Conservation (phyloP, 371 early-diverging fungal genomes). For the Mortierella sp. region DNA sequence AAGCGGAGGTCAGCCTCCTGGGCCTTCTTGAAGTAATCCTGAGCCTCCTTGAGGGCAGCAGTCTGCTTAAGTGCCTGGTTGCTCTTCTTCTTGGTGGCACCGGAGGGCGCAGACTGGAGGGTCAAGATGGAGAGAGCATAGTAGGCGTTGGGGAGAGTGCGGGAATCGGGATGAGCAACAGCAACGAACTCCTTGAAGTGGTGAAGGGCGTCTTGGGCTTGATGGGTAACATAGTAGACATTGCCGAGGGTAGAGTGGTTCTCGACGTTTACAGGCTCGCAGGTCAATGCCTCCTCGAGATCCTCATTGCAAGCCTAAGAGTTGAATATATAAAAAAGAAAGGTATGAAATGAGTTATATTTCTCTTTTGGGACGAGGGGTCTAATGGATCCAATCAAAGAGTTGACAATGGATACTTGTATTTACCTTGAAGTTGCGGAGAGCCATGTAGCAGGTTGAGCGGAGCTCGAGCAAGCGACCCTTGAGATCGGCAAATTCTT, state of each 20-base stretch:
- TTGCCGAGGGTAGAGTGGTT: conserved; percentile 72
- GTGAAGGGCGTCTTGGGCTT: conserved; percentile 66
- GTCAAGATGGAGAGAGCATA: conserved; percentile 69
- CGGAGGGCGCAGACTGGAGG: conserved; percentile 50
- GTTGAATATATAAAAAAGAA: not conserved
- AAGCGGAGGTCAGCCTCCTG: conserved; percentile 69
- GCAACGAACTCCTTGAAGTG: conserved; percentile 68
- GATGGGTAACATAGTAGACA: conserved; percentile 66
- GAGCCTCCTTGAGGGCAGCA: conserved; percentile 59
- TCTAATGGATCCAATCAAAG: too few relatives aligned
- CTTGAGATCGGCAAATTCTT: conserved; percentile 66
- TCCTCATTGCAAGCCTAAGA: conserved; percentile 67
- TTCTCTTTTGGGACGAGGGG: too few relatives aligned
- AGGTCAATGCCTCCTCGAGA: conserved; percentile 65
- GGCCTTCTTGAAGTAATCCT: conserved; percentile 65
- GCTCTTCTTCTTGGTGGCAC: conserved; percentile 61
- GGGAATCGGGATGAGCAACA: conserved; percentile 69
- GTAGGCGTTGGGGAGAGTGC: conserved; percentile 67
- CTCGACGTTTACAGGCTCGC: conserved; percentile 65
- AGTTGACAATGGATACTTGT: not conserved
- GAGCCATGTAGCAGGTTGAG: conserved; percentile 71
- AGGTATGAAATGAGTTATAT: not conserved
- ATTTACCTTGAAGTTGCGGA: conserved; percentile 63
- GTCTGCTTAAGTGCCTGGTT: conserved; percentile 62
- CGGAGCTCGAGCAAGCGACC: conserved; percentile 73